Conservation (phyloP, 2,329 filamentous ascomycete genomes). For the Parastagonospora avenae region DNA sequence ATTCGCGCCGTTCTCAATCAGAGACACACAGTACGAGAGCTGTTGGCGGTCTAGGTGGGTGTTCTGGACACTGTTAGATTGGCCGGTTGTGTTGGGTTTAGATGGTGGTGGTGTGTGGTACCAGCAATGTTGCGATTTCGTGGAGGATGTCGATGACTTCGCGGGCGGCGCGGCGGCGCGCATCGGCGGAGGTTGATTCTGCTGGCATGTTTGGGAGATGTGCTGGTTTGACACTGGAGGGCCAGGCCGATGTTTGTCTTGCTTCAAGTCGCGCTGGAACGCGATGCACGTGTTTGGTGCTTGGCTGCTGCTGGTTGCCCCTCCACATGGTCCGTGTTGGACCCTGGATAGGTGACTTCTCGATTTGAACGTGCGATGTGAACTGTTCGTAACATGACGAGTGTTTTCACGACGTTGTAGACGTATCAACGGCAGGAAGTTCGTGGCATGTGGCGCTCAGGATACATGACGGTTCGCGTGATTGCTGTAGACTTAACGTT, state of each 20-base stretch:
- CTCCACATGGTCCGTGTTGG: not conserved
- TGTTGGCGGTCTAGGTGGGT: conserved; percentile 90
- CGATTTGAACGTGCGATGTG: not conserved
- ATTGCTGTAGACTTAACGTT: not conserved
- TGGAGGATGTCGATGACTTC: conserved; percentile 81
- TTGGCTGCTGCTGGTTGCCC: not conserved
- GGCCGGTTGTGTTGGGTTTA: not conserved
- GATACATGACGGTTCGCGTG: conserved; percentile 7
- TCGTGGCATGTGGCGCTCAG: too few species aligned
- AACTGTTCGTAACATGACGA: conserved; percentile 14
- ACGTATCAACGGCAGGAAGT: not conserved
- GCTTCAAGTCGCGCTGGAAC: not conserved
- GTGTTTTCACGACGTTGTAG: conserved; percentile 5
- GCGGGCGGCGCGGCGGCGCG: conserved; percentile 75
- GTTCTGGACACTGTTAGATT: conserved; percentile 65
- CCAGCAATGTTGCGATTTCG: conserved; percentile 87
- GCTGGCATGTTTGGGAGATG: conserved; percentile 17
- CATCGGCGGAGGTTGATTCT: conserved; percentile 37
- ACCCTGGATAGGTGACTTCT: not conserved
- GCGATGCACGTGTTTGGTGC: not conserved
- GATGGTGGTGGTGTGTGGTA: conserved; percentile 47
- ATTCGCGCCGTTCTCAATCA: conserved; percentile 97
- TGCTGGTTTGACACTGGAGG: not conserved
- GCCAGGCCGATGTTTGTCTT: not conserved
- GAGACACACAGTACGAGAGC: conserved; percentile 90